Conservation (phyloP, 2,329 filamentous ascomycete species). For the Claviceps digitariae region DNA sequence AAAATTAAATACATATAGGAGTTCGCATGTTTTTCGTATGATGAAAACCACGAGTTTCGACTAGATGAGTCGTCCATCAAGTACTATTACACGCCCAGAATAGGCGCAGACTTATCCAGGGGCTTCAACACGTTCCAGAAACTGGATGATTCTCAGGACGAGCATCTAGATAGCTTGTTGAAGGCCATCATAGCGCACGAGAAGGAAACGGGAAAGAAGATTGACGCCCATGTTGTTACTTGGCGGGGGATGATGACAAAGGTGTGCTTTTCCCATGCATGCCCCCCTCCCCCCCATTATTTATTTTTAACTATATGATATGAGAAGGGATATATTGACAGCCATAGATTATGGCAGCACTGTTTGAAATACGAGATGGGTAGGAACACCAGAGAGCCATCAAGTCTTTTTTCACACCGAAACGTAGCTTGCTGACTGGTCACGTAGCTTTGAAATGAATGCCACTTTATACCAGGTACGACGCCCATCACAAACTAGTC, state of each 20-base stretch:
- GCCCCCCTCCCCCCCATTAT: not conserved
- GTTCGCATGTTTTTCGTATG: conserved; percentile 87
- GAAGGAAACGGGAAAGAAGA: conserved; percentile 48
- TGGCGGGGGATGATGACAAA: conserved; percentile 99
- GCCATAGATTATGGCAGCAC: conserved; percentile 64
- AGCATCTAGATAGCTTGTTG: conserved; percentile 76
- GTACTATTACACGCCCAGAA: conserved; percentile 71
- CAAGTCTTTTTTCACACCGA: not conserved
- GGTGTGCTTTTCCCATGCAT: conserved; percentile 30
- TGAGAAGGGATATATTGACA: not conserved
- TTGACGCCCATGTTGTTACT: conserved; percentile 70
- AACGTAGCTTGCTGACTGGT: not conserved
- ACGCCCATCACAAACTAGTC: conserved; percentile 9
- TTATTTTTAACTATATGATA: not conserved
- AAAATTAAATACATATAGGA: conserved; percentile 46
- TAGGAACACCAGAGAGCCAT: conserved; percentile 26
- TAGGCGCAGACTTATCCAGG: conserved; percentile 60
- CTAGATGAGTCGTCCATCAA: conserved; percentile 67
- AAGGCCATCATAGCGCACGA: conserved; percentile 64
- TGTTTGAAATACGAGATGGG: conserved; percentile 73
- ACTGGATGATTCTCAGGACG: conserved; percentile 68
- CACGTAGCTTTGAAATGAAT: conserved; percentile 69
- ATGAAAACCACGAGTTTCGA: conserved; percentile 64
- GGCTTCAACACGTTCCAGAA: conserved; percentile 77
- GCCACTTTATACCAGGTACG: conserved; percentile 78